Conservation (phyloP, 2,329 filamentous ascomycete genomes). For the Pyrenophora tritici-repentis region DNA sequence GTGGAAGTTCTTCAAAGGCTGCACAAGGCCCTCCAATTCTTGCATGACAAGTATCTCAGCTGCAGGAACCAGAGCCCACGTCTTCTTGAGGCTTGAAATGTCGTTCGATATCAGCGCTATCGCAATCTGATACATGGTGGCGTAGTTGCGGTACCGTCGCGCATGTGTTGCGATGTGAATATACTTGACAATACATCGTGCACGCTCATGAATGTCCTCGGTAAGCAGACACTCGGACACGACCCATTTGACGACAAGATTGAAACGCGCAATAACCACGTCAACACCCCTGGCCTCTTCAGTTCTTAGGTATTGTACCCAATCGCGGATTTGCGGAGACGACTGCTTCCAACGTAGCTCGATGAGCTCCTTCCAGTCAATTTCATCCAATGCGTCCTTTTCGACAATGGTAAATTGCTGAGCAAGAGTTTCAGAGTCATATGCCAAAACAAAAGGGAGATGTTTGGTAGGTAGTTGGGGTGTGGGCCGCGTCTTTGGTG, state of each 20-base stretch:
- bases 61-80: slow-evolving; percentile 72
- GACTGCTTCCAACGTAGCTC: slow-evolving; percentile 81
- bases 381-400: slow-evolving; percentile 82
- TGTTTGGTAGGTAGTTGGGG: slow-evolving; percentile 51
- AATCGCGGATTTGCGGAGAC: slow-evolving; percentile 70
- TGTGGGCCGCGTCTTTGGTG: slow-evolving; percentile 24
- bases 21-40: slow-evolving; percentile 73
- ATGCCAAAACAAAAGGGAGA: slow-evolving; percentile 79
- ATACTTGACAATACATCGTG: slow-evolving; percentile 76
- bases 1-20: slow-evolving; percentile 78
- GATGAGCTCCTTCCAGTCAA: slow-evolving; percentile 86
- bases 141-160: slow-evolving; percentile 78
- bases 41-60: slow-evolving; percentile 68
- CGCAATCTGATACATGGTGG: slow-evolving; percentile 79
- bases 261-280: slow-evolving; percentile 84
- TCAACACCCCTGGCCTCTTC: slow-evolving; percentile 76
- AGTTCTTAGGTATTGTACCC: slow-evolving; percentile 79
- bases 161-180: slow-evolving; percentile 81
- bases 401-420: slow-evolving; percentile 86
- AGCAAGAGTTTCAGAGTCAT: slow-evolving; percentile 77
- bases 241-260: slow-evolving; percentile 86
- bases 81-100: slow-evolving; percentile 68
- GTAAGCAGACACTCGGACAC: slow-evolving; percentile 80
- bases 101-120: slow-evolving; percentile 78
- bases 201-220: slow-evolving; percentile 71